Evolutionary conservation across 768 basidiomycete species (phyloP).

Genomic region (Chalciporus chontae): DNA sequence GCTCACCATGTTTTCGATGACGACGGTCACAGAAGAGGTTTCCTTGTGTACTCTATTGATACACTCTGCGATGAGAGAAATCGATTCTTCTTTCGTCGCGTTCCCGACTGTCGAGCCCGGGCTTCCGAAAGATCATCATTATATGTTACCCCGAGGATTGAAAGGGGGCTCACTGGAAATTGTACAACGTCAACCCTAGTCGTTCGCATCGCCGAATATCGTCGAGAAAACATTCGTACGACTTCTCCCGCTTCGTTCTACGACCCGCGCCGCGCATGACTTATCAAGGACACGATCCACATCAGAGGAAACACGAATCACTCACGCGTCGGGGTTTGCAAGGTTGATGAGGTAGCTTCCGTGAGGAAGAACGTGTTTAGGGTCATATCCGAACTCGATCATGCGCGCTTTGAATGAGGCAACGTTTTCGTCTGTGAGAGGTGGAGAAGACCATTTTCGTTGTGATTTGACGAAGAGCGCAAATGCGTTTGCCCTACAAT

Average conservation of each 20-base stretch:
- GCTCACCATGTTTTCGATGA: constrained; percentile 84
- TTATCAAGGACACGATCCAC: neutral
- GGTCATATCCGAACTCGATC: constrained; percentile 56
- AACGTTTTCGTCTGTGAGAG: constrained; percentile 52
- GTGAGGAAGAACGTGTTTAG: constrained; percentile 70
- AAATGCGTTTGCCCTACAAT: constrained; percentile 83
- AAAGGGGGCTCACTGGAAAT: constrained; percentile 69
- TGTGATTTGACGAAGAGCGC: constrained; percentile 85
- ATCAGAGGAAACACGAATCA: neutral
- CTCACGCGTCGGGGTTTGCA: constrained; percentile 74
- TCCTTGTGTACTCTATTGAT: constrained; percentile 71
- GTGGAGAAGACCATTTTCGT: constrained; percentile 70
- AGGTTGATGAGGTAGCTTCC: constrained; percentile 86
- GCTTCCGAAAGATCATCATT: constrained; percentile 32
- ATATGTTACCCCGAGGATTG: neutral
- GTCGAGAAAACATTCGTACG: constrained; percentile 78
- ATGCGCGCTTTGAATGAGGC: constrained; percentile 57
- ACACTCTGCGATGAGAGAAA: constrained; percentile 62
- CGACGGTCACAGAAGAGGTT: constrained; percentile 54
- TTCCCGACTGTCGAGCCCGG: constrained; percentile 82
- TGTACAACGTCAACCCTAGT: constrained; percentile 71
- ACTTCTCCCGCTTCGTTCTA: constrained; percentile 66
- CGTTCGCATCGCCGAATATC: constrained; percentile 76
- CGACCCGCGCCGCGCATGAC: neutral
- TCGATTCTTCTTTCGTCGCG: constrained; percentile 56